Evolutionary conservation across 2,329 filamentous ascomycete species (phyloP), one percentile per base, ranked within the genome.

Genomic region (Drechslerella dactyloides): DNA sequence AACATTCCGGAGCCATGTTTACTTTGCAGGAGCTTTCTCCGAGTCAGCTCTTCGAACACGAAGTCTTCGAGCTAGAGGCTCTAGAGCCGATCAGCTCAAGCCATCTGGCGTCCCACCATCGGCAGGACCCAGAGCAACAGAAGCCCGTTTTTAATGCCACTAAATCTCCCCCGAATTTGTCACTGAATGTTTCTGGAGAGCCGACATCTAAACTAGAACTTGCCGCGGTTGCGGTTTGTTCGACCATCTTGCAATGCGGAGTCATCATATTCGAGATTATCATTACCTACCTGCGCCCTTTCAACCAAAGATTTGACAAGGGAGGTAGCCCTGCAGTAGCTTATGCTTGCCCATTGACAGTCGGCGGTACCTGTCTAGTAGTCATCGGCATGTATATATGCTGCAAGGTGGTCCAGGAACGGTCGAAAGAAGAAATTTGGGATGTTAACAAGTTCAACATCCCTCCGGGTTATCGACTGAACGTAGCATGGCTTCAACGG

Each of bases 321-420:
- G 53, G 37, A 35, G 51, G 51, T 7, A n/a, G n/a, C 1, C 40
- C 24, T 6, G 37, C 23, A 17, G 33, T 21, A 15, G 8, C 37
- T n/a, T 77, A 78, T 33, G 76, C 79, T 0, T 78, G 76, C 51
- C 76, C 76, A 0, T 75, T 76, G n/a, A 75, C 75, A 1, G 69
- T 73, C 0, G 13, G 48, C 6, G 79, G 80, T 1, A 80, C 78
- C 0, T 0, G 77, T 0, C 0, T 78, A 0, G 44, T 81, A 4
- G 73, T 77, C 0, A 0, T 65, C 0, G 78, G 79, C 0, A 74
- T 80, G 42, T 40, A 78, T 0, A 40, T 79, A 0, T 81, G 79
- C 56, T 75, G 76, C 0, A 75, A 76, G 50, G 77, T 80, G 1
- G 76, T 81, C 1, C 77, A 80, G 21, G 58, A 51, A 7, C 78